Evolutionary conservation across 192 early-diverging fungal species (phyloP).

Genomic region (Backusella psychrophila): DNA sequence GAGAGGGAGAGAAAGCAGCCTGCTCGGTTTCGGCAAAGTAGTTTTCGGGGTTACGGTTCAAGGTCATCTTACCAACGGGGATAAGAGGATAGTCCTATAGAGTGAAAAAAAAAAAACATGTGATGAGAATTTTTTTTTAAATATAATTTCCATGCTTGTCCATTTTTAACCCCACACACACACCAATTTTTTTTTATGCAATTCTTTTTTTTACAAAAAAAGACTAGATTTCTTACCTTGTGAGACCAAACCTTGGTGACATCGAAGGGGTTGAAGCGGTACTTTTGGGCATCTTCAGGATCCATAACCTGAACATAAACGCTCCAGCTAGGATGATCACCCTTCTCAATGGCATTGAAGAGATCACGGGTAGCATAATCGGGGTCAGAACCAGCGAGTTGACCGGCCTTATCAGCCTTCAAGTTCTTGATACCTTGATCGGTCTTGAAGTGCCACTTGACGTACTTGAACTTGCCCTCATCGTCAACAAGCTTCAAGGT

Average conservation of each 20-base stretch:
- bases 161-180: neutral
- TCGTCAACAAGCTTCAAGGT: conserved; percentile 71
- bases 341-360: conserved; percentile 66
- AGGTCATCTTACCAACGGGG: conserved; percentile 71
- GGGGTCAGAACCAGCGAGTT: conserved; percentile 61
- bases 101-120: neutral
- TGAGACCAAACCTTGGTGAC: conserved; percentile 84
- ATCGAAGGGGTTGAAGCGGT: conserved; percentile 77
- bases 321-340: conserved; percentile 70
- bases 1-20: conserved; percentile 73
- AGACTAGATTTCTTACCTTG: conserved; percentile 33
- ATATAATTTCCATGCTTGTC: neutral
- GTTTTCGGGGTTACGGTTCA: conserved; percentile 83
- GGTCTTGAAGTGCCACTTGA: conserved; percentile 88
- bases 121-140: conserved; percentile 14
- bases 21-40: conserved; percentile 89
- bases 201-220: neutral
- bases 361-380: conserved; percentile 78
- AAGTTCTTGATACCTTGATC: conserved; percentile 78
- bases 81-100: conserved; percentile 67
- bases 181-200: neutral
- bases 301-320: conserved; percentile 74
- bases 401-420: conserved; percentile 56
- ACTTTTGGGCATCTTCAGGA: conserved; percentile 67
- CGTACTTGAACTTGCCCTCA: conserved; percentile 65